Percentiles rank a stretch among this genome's conserved stretches.
Evolutionary conservation across 345 rosid species (phyloP).

Genomic region (Schrenkiella parvula): DNA sequence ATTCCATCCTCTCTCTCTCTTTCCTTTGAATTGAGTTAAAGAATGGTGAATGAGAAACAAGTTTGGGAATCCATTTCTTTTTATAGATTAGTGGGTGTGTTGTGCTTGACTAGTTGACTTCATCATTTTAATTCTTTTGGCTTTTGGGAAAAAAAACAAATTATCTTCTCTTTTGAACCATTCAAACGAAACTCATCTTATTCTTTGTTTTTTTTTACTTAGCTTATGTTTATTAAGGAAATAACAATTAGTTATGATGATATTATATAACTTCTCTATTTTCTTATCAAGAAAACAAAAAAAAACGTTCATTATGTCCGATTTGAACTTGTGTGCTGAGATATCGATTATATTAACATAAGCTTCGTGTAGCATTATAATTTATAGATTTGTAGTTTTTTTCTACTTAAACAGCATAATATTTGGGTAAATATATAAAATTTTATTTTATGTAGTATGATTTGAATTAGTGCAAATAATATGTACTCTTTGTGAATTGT

Average conservation of each 20-base stretch:
- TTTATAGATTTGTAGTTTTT: neutral
- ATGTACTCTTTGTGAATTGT: neutral
- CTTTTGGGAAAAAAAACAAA: neutral
- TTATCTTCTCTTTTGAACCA: slow-evolving; percentile 3
- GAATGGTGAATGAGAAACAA: neutral
- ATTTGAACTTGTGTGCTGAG: neutral
- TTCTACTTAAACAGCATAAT: neutral
- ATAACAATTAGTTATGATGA: neutral
- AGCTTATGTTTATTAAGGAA: neutral
- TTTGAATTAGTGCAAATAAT: neutral
- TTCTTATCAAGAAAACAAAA: no score
- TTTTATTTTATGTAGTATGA: neutral
- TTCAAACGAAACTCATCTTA: neutral
- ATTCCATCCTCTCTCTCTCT: neutral
- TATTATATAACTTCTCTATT: no score
- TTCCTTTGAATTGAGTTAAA: neutral
- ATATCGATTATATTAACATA: neutral
- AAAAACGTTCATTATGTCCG: neutral
- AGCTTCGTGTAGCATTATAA: neutral
- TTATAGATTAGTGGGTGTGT: slow-evolving; percentile 2
- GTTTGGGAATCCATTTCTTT: slow-evolving; percentile 3
- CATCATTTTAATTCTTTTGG: neutral
- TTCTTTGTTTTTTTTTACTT: neutral
- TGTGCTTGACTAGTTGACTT: neutral
- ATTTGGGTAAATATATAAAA: neutral